Evolutionary conservation across 2,329 filamentous ascomycete genomes (phyloP).

Genomic region (Aureobasidium sp.): DNA sequence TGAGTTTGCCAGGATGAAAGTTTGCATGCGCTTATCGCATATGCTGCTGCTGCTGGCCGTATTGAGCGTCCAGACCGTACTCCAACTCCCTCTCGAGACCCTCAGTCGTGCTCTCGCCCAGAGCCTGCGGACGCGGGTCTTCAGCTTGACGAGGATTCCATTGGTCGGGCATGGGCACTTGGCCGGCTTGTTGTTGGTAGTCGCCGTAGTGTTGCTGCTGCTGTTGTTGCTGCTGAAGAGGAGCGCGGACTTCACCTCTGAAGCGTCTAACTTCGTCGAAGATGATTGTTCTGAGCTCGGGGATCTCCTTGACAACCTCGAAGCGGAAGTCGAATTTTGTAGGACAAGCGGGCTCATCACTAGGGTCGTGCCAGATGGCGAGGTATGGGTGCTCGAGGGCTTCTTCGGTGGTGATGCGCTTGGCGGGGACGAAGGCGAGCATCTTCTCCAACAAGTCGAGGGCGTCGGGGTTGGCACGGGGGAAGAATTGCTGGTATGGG

Average conservation of each 20-base stretch:
- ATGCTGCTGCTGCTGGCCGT: background rate
- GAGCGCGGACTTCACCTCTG: constrained; percentile 42
- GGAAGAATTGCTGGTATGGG: constrained; percentile 80
- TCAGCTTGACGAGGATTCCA: constrained; percentile 48
- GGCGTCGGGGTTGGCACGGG: constrained; percentile 89
- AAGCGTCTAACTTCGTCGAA: constrained; percentile 88
- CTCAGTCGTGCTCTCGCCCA: constrained; percentile 17
- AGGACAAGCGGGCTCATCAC: constrained; percentile 88
- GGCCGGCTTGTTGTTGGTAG: constrained; percentile 26
- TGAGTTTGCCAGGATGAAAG: background rate
- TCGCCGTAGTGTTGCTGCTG: constrained; percentile 36
- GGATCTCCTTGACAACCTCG: constrained; percentile 91
- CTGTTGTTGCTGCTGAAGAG: constrained; percentile 38
- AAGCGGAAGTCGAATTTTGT: constrained; percentile 98
- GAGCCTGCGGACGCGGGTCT: constrained; percentile 52
- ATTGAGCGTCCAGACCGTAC: constrained; percentile 28
- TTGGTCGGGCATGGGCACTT: constrained; percentile 55
- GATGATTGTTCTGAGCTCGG: constrained; percentile 95
- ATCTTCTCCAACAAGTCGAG: constrained; percentile 93
- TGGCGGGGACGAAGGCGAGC: constrained; percentile 92
- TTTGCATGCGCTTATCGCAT: background rate
- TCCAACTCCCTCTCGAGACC: constrained; percentile 42
- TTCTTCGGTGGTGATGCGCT: constrained; percentile 87
- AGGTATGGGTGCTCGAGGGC: constrained; percentile 95
- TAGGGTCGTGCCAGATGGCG: constrained; percentile 96